These are phyloP conservation scores for Yamadazyma mexicana DNA, from an alignment of 1,139 yeast genomes.

Conservation along the genomic window DNA sequence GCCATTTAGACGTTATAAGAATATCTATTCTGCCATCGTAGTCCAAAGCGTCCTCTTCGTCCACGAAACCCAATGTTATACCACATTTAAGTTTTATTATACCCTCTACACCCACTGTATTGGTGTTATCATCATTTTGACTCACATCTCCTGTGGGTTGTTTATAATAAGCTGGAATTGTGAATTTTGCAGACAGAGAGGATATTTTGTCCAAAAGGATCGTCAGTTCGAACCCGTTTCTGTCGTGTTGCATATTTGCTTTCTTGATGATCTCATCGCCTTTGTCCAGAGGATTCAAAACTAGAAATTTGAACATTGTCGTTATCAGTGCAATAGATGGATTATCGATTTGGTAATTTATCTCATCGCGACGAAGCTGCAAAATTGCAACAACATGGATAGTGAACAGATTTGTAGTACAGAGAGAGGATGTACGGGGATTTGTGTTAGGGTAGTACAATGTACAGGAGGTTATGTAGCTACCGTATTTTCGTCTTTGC, in stretches of 20 bases:
- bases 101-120: conserved; percentile 9
- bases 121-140: not conserved
- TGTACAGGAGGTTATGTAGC: too few species aligned
- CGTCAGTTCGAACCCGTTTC: conserved; percentile 62
- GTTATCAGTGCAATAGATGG: not conserved
- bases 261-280: conserved; percentile 46
- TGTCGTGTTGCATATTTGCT: conserved; percentile 49
- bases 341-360: not conserved
- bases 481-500: too few species aligned
- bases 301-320: conserved; percentile 34
- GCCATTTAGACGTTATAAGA: conserved; percentile 62
- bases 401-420: not conserved
- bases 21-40: conserved; percentile 45
- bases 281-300: conserved; percentile 48
- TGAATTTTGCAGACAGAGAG: conserved; percentile 2
- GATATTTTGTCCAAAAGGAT: conserved; percentile 44
- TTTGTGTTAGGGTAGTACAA: too few species aligned
- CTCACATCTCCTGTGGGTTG: conserved; percentile 13
- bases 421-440: too few species aligned
- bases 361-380: conserved; percentile 6
- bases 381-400: not conserved
- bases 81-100: conserved; percentile 44
- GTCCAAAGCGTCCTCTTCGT: conserved; percentile 24
- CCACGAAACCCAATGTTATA: conserved; percentile 45
- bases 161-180: conserved; percentile 13